Percentiles rank a stretch among this genome's conserved stretches.
Conservation (phyloP, 2,329 filamentous ascomycete genomes). For the Ophiostoma ulmi region DNA sequence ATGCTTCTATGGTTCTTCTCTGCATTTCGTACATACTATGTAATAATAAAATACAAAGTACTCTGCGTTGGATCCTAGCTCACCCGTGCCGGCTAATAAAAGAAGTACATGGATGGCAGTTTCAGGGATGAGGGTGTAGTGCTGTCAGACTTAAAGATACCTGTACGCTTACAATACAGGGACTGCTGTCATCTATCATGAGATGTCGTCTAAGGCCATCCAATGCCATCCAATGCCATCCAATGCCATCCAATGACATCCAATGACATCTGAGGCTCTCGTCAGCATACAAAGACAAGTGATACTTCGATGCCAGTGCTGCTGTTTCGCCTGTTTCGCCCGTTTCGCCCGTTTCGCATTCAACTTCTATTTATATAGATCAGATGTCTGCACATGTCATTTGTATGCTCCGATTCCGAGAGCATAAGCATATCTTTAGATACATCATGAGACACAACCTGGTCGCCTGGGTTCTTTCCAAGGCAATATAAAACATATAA, state of each 20-base stretch:
- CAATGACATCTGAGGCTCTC: too few species aligned
- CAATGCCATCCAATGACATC: too few species aligned
- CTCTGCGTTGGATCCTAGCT: neutral
- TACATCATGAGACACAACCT: neutral
- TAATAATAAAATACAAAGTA: neutral
- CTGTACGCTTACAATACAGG: neutral
- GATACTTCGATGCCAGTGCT: neutral
- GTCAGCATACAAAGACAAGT: too few species aligned
- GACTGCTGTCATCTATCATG: too few species aligned
- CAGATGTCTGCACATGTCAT: neutral
- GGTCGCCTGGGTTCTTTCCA: neutral
- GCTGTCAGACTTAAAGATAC: neutral
- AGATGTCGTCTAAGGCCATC: too few species aligned
- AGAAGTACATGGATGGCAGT: neutral
- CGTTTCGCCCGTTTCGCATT: neutral
- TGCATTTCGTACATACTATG: neutral
- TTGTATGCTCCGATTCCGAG: neutral
- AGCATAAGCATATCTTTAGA: neutral
- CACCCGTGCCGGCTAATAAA: neutral
- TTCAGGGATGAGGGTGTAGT: neutral
- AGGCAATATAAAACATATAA: neutral
- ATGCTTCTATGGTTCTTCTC: too few species aligned
- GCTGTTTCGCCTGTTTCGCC: neutral
- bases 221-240: too few species aligned
- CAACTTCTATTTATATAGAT: neutral